phyloP scores from a whole-genome alignment of 129 eudicot species.

The Centaurea solstitialis region DNA sequence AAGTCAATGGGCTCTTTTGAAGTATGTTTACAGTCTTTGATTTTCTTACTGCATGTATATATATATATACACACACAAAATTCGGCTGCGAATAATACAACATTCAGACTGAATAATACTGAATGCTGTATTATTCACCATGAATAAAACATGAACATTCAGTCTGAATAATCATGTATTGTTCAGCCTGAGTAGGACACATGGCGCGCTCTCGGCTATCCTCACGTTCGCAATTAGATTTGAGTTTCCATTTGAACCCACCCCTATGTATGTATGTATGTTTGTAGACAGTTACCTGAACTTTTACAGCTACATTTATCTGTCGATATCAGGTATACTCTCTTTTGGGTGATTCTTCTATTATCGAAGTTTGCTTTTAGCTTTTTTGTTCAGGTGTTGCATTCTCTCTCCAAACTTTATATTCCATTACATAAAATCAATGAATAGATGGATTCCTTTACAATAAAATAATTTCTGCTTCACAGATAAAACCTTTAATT shows the following conservation, averaged over 20 bases:
- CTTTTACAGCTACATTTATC: constrained; percentile 3
- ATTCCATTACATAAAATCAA: constrained; percentile 12
- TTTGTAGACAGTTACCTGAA: background rate
- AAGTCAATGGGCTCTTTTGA: constrained; percentile 88
- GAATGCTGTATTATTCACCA: too few relatives aligned
- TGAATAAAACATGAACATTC: too few relatives aligned
- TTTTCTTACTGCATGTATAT: constrained; percentile 2
- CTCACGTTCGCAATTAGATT: too few relatives aligned
- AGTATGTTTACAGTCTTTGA: constrained; percentile 44
- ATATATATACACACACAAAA: too few relatives aligned
- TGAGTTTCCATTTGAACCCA: too few relatives aligned
- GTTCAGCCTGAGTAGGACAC: too few relatives aligned
- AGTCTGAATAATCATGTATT: too few relatives aligned
- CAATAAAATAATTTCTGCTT: constrained; percentile 20
- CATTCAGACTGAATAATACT: too few relatives aligned
- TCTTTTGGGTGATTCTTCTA: constrained; percentile 84
- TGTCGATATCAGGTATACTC: constrained; percentile 66
- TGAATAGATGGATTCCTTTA: constrained; percentile 19
- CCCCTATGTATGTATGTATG: constrained; percentile 5
- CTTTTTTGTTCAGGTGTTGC: constrained; percentile 71
- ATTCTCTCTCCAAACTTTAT: constrained; percentile 17
- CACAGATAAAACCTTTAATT: constrained; percentile 84
- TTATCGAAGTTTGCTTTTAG: constrained; percentile 69
- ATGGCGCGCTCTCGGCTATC: too few relatives aligned
- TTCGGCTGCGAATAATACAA: too few relatives aligned